Evolutionary conservation across 345 rosid species (phyloP), one percentile per base, ranked within the genome.

Genomic region (Fremontodendron californicum): DNA sequence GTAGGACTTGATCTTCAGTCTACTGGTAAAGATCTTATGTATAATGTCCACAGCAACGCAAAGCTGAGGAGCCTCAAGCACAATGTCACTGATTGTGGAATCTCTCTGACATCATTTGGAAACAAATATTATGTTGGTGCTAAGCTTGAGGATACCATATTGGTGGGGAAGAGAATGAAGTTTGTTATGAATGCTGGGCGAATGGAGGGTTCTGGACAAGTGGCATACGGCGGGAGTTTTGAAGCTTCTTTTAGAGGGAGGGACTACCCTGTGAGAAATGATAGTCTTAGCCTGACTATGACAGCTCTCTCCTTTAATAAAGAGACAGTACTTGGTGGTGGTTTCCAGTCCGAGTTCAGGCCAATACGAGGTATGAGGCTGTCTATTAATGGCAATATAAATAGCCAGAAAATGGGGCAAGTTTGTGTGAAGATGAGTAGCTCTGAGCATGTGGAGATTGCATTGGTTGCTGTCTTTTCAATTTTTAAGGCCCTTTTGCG

Each of bases 1-100:
- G 82, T 87, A 62, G 97, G 92, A 71, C 81, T 92, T 42, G 96
- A 93, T 84, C 88, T 93, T 71, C 97, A 92, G 60, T 88, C 95
- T 78, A 78, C 97, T 48, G 94, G 90, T 58, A 90, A 88, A 81
- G 93, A 91, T 84, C 78, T 92, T 77, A 85, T 96, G 5, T 91
- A 83, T 81, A 90, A 91, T 40, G 78, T 85, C 61, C 91, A 71
- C 43, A 80, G 96, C 72, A 87, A 88, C 67, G 73, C 91, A 37
- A 96, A 87, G 84, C 84, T 92, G 77, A 87, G 79, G 78, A 91
- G 80, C 80, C 79, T 85, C 75, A 86, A 88, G 89, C 83, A 87
- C 77, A 93, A 92, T 81, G 79, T 86, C 62, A 77, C 88, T 6
- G 92, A 87, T 43, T 87, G 89, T 76, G 99, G 90, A 60, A 74